Evolutionary conservation across 2,329 filamentous ascomycete genomes (phyloP).

Genomic region (Lachnellula arida): DNA sequence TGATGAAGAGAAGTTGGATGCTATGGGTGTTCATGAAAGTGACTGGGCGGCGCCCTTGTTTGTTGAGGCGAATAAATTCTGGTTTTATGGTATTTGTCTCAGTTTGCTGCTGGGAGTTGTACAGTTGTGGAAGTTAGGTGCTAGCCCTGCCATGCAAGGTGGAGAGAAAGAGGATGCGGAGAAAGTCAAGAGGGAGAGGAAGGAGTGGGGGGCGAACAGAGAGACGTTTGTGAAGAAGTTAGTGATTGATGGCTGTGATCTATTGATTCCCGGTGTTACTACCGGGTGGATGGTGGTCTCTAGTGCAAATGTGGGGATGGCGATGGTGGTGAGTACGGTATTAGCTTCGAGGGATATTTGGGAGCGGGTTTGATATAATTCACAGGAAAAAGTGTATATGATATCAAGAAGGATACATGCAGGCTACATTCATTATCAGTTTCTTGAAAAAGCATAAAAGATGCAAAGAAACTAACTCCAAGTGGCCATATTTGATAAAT

Average conservation of each 20-base stretch:
- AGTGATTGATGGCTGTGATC: conserved; percentile 55
- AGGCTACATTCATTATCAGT: too few species aligned
- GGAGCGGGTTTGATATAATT: conserved; percentile 34
- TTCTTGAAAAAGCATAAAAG: too few species aligned
- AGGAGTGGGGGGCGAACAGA: conserved; percentile 24
- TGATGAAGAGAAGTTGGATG: conserved; percentile 31
- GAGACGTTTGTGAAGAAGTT: conserved; percentile 42
- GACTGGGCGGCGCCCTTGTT: conserved; percentile 43
- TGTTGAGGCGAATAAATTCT: conserved; percentile 62
- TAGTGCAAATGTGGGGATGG: conserved; percentile 48
- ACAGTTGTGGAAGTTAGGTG: conserved; percentile 5
- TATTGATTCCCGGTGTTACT: conserved; percentile 54
- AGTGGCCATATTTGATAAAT: too few species aligned
- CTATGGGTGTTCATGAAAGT: conserved; percentile 46
- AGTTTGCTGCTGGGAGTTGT: conserved; percentile 36
- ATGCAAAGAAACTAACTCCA: too few species aligned
- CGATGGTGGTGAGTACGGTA: conserved; percentile 58
- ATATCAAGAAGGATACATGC: too few species aligned
- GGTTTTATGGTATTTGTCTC: conserved; percentile 50
- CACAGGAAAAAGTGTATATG: too few species aligned
- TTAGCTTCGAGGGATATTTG: conserved; percentile 59
- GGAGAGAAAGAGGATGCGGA: conserved; percentile 10
- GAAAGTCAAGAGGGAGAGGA: conserved; percentile 21
- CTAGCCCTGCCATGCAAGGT: background rate
- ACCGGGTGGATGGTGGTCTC: conserved; percentile 56